Conservation (phyloP, 768 basidiomycete species). For the Tylopilus intermedius region DNA sequence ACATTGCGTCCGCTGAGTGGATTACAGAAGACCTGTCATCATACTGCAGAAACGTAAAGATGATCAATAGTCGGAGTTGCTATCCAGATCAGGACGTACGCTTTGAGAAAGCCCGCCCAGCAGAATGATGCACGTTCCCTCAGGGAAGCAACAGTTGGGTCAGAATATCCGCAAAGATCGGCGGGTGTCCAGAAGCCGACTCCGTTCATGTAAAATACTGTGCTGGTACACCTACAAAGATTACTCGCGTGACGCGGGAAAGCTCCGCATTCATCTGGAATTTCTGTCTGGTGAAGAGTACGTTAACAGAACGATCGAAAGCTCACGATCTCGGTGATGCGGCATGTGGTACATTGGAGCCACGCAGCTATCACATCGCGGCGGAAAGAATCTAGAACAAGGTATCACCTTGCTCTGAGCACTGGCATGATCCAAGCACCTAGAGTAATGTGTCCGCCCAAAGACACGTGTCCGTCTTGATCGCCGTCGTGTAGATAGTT, state of each 20-base stretch:
- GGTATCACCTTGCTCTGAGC: conserved; percentile 4
- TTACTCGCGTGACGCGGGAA: neutral
- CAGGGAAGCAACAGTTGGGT: neutral
- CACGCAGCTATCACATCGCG: conserved; percentile 21
- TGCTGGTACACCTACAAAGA: neutral
- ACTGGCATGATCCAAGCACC: neutral
- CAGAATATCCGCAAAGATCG: conserved; percentile 7
- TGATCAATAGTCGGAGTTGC: conserved; percentile 10
- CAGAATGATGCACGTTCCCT: conserved; percentile 1
- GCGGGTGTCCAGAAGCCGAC: conserved; percentile 1
- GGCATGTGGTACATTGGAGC: neutral
- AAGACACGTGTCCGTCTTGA: conserved; percentile 23
- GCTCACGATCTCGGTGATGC: neutral
- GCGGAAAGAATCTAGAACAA: conserved; percentile 6
- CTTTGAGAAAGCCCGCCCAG: neutral
- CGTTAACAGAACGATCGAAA: neutral
- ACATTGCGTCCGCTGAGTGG: conserved; percentile 1
- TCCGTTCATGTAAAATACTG: conserved; percentile 4
- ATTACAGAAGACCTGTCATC: conserved; percentile 7
- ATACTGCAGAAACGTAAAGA: conserved; percentile 8
- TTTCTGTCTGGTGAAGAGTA: neutral
- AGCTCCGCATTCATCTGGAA: neutral
- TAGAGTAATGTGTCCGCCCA: conserved; percentile 11
- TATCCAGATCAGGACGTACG: neutral
- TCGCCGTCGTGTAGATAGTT: conserved; percentile 17